A percentile compares a stretch with the other conserved stretches of the same genome.
These are phyloP conservation scores for Dothidotthia symphoricarpi DNA, from an alignment of 2,329 filamentous ascomycete species.

Conservation along the genomic window DNA sequence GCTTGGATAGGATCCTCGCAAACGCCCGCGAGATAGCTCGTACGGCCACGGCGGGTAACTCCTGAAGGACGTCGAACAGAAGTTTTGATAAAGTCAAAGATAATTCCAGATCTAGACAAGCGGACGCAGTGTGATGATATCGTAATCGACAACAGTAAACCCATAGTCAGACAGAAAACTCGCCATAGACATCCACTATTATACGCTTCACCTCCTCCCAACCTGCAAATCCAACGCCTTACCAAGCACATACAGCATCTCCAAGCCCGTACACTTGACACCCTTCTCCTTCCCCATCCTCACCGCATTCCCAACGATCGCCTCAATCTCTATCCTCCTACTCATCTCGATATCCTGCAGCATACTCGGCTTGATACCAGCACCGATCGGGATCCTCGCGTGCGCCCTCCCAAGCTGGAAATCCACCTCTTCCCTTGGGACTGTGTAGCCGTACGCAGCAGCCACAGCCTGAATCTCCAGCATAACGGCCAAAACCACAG, in stretches of 20 bases:
- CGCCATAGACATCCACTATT: no score
- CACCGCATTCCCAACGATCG: slow-evolving; percentile 51
- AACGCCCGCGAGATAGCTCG: no score
- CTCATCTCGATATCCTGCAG: slow-evolving; percentile 47
- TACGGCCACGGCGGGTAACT: no score
- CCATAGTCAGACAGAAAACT: no score
- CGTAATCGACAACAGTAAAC: no score
- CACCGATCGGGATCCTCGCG: slow-evolving; percentile 34
- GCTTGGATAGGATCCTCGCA: no score
- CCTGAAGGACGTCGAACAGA: no score
- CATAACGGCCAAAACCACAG: slow-evolving; percentile 46
- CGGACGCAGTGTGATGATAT: no score
- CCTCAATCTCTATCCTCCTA: slow-evolving; percentile 51
- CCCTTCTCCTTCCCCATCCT: slow-evolving; percentile 43
- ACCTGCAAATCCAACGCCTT: slow-evolving; percentile 45
- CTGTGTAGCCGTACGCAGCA: slow-evolving; percentile 41
- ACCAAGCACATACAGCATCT: slow-evolving; percentile 47
- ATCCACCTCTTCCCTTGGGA: slow-evolving; percentile 41
- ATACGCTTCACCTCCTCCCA: slow-evolving; percentile 5
- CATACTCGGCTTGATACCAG: slow-evolving; percentile 52
- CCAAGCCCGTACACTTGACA: slow-evolving; percentile 44
- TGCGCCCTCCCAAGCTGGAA: slow-evolving; percentile 41
- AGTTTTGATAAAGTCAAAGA: no score
- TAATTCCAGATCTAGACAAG: no score
- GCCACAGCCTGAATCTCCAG: slow-evolving; percentile 48